Percentiles rank a stretch among this genome's conserved stretches.
Evolutionary conservation across 352 stramenopile genomes (phyloP).

Genomic region (Globisporangium takayamanum): DNA sequence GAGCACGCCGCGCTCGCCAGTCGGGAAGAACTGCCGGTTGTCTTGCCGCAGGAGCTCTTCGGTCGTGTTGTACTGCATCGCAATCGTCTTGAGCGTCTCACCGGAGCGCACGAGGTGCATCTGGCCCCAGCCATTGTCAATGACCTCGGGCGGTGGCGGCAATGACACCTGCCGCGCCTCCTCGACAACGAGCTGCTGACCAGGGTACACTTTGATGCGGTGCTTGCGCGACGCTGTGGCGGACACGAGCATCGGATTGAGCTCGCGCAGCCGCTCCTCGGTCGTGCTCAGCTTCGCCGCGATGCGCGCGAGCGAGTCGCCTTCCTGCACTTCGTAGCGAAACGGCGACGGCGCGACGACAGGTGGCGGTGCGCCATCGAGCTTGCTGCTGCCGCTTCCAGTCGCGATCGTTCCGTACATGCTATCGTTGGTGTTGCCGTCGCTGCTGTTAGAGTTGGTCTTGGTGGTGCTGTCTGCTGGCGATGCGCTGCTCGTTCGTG

Average conservation of each 20-base stretch:
- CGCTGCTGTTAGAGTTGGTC: neutral
- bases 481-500: neutral
- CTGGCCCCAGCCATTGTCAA: conserved; percentile 79
- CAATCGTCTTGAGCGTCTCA: conserved; percentile 66
- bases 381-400: conserved; percentile 16
- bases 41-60: conserved; percentile 73
- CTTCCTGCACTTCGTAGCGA: conserved; percentile 60
- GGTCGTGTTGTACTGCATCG: conserved; percentile 73
- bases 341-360: conserved; percentile 43
- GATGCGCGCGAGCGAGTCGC: conserved; percentile 58
- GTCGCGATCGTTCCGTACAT: conserved; percentile 54
- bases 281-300: conserved; percentile 60
- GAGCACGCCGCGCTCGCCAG: conserved; percentile 60
- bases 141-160: conserved; percentile 64
- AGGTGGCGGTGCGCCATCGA: conserved; percentile 15
- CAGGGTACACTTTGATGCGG: conserved; percentile 55
- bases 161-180: conserved; percentile 60
- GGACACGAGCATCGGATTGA: conserved; percentile 61
- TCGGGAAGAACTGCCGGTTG: conserved; percentile 76
- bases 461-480: neutral
- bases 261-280: conserved; percentile 40
- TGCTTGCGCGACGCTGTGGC: conserved; percentile 20
- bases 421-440: neutral
- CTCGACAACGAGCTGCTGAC: conserved; percentile 74
- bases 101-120: conserved; percentile 74